Base-by-base conservation (phyloP, 768 basidiomycete species). In the Termitomyces heimii region DNA sequence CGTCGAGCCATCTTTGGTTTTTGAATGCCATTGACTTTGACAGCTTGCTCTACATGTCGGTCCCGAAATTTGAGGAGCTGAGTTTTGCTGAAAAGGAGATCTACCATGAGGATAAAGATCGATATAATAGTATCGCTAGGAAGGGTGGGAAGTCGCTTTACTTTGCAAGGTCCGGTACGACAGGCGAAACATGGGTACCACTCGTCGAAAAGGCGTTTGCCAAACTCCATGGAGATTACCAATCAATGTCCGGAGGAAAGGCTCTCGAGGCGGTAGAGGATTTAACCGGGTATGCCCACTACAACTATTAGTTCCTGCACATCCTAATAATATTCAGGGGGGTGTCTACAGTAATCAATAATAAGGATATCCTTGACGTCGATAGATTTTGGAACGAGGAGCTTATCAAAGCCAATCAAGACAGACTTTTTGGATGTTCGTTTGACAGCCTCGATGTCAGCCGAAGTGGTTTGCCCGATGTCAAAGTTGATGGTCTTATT, bases 131-230 rank as follows among this genome's bases (percentile, higher is more conserved):
- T 31, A 71, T 73, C 0, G 81, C 80, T 1, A 66, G 81, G 3
- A 77, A 75, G 50, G 78, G 80, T 34, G 75, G 74, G 31, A 81
- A 80, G 63, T 70, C 70, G 1, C 62, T 82, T 35, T 81, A 77
- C 59, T 83, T 82, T 63, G 79, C 82, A 9, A 74, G 71, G 51
- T 79, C 77, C 6, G 76, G 74, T 1, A 68, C 74, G 5, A 71
- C 75, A 47, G 77, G 75, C 31, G 81, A 82, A 58, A 82, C 80
- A 4, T 82, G 81, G 81, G 79, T 82, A 0, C 78, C 82, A 2
- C 66, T 83, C n/a, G 73, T 82, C n/a, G 82, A 83, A 63, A 83
- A 83, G 63, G 82, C 82, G 2, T 83, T 76, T 57, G 81, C 82
- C 2, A 83, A 83, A 66, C 60, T 82, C 1, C 79, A 83, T 62